Evolutionary conservation across 768 basidiomycete genomes (phyloP).

Genomic region (Suillus luteus): DNA sequence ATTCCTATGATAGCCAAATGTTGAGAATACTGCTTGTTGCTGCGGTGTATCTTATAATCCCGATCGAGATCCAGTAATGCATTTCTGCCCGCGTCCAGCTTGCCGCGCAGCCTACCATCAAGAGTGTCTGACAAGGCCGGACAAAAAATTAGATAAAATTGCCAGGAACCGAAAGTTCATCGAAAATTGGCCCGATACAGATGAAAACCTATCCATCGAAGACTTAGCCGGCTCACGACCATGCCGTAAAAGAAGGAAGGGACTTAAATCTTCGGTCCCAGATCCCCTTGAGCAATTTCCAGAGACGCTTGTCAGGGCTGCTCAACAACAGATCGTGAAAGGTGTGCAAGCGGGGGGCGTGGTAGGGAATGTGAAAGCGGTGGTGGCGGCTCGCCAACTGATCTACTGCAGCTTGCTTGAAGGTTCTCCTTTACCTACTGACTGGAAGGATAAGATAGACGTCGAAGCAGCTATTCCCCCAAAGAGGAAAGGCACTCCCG

Average conservation of each 20-base stretch:
- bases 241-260: constrained; percentile 23
- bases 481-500: constrained; percentile 23
- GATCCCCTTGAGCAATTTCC: constrained; percentile 35
- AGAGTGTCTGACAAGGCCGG: constrained; percentile 40
- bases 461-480: constrained; percentile 25
- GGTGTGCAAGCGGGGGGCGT: constrained; percentile 46
- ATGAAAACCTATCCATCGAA: constrained; percentile 19
- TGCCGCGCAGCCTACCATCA: constrained; percentile 54
- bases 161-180: constrained; percentile 33
- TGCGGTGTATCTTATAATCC: constrained; percentile 53
- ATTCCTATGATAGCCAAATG: constrained; percentile 42
- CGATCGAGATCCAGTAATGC: constrained; percentile 43
- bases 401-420: constrained; percentile 42
- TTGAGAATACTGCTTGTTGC: constrained; percentile 39
- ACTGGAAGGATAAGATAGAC: constrained; percentile 42
- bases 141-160: constrained; percentile 20
- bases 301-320: constrained; percentile 40
- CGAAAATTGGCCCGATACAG: constrained; percentile 39
- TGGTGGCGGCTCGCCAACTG: constrained; percentile 48
- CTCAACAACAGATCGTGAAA: constrained; percentile 55
- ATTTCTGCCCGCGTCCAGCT: constrained; percentile 56
- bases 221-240: background rate
- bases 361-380: constrained; percentile 51
- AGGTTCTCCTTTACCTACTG: constrained; percentile 32
- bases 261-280: background rate